Conservation (phyloP, 78 protist genomes). For the Diacronema lutheri region DNA sequence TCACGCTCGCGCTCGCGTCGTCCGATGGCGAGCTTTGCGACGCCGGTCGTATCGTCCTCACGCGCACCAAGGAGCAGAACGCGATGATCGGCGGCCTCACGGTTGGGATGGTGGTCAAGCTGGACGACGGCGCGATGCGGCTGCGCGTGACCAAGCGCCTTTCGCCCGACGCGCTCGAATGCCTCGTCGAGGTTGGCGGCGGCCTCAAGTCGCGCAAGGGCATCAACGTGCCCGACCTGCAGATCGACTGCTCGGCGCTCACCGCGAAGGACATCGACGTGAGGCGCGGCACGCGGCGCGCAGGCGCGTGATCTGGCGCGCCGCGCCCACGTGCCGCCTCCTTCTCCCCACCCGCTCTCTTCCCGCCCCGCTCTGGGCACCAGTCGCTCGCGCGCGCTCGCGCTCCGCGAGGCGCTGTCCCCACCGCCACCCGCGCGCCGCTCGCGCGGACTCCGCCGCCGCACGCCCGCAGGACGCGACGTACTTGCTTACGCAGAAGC, state of each 20-base stretch:
- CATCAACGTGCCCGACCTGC: conserved; percentile 33
- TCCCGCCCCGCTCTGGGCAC: background rate
- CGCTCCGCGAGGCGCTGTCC: background rate
- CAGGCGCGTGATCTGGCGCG: no score
- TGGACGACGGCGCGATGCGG: conserved; percentile 17
- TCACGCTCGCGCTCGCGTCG: background rate
- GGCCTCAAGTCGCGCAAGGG: conserved; percentile 40
- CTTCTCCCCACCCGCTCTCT: no score
- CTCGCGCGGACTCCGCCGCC: background rate
- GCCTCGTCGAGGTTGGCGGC: background rate
- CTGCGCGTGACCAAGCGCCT: background rate
- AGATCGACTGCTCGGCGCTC: conserved; percentile 26
- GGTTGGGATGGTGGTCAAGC: background rate
- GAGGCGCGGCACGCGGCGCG: no score
- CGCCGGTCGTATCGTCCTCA: background rate
- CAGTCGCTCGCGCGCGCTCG: background rate
- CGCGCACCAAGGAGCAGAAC: background rate
- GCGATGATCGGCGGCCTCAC: background rate
- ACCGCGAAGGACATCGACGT: conserved; percentile 37
- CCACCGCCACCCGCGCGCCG: no score
- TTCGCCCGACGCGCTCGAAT: background rate
- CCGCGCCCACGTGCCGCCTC: no score
- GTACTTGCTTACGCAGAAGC: background rate
- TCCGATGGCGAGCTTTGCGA: no score
- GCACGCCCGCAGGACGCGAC: background rate